phyloP scores from a whole-genome alignment of 257 asterid genomes.

The Linderniella brevidens region DNA sequence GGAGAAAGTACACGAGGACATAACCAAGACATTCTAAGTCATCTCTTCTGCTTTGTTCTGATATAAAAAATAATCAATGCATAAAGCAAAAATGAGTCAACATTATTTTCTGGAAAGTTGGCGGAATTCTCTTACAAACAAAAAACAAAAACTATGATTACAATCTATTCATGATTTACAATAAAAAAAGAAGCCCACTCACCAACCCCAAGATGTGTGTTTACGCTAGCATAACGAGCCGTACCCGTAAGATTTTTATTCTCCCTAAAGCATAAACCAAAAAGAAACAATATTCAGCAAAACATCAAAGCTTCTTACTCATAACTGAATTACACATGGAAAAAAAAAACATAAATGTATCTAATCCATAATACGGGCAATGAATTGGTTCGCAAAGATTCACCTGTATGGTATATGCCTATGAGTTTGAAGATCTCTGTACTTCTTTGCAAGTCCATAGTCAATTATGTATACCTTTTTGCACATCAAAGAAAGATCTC shows the following conservation, averaged over 20 bases:
- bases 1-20: constrained; percentile 85
- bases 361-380: background rate
- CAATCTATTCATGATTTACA: no score
- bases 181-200: constrained; percentile 15
- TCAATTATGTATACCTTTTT: constrained; percentile 70
- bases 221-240: constrained; percentile 94
- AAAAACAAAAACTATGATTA: background rate
- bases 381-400: background rate
- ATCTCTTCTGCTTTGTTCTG: constrained; percentile 98
- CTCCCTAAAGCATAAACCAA: constrained; percentile 35
- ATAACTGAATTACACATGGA: no score
- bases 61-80: constrained; percentile 10
- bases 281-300: no score
- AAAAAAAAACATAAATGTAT: no score
- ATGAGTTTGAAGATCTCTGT: constrained; percentile 85
- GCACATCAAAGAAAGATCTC: background rate
- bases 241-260: constrained; percentile 96
- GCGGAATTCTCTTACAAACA: no score
- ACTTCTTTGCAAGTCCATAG: constrained; percentile 94
- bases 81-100: no score
- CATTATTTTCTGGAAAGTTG: no score
- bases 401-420: constrained; percentile 98
- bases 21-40: constrained; percentile 94
- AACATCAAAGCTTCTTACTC: no score
- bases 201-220: constrained; percentile 98